Conservation (phyloP, 2,329 filamentous ascomycete genomes). For the Curvularia spicifera region DNA sequence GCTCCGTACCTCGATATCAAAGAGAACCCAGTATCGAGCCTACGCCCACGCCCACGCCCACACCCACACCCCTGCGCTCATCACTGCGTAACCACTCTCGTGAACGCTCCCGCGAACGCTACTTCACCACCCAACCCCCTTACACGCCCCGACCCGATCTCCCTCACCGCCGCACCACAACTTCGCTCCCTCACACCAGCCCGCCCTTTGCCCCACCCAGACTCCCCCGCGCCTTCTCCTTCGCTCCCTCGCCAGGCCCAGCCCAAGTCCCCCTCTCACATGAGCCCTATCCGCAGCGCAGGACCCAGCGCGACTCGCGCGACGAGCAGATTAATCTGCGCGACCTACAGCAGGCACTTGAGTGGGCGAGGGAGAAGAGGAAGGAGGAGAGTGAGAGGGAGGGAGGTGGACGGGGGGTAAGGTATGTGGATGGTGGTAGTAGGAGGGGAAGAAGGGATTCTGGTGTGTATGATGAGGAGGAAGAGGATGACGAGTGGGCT, state of each 20-base stretch:
- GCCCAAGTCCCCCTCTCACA: too few relatives aligned
- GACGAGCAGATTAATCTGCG: conserved; percentile 5
- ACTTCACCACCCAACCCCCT: conserved; percentile 17
- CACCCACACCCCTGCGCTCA: background rate
- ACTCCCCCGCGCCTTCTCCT: conserved; percentile 17
- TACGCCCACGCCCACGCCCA: background rate
- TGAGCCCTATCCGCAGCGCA: too few relatives aligned
- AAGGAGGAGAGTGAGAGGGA: background rate
- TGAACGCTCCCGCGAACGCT: background rate
- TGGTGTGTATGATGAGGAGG: conserved; percentile 6
- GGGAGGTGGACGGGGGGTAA: too few relatives aligned
- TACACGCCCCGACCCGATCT: conserved; percentile 10
- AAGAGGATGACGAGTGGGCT: conserved; percentile 12
- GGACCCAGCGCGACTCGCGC: background rate
- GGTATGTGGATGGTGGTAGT: background rate
- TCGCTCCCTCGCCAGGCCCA: background rate
- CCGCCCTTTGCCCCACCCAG: background rate
- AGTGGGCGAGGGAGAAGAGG: conserved; percentile 13
- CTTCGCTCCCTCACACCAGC: conserved; percentile 2
- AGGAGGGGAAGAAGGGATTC: conserved; percentile 2
- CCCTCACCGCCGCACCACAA: conserved; percentile 21
- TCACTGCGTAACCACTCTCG: conserved; percentile 1
- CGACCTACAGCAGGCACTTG: conserved; percentile 11
- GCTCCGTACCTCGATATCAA: conserved; percentile 5
- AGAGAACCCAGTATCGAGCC: conserved; percentile 16